Conservation (phyloP, 371 early-diverging fungal genomes). For the Syncephalastrum monosporum region DNA sequence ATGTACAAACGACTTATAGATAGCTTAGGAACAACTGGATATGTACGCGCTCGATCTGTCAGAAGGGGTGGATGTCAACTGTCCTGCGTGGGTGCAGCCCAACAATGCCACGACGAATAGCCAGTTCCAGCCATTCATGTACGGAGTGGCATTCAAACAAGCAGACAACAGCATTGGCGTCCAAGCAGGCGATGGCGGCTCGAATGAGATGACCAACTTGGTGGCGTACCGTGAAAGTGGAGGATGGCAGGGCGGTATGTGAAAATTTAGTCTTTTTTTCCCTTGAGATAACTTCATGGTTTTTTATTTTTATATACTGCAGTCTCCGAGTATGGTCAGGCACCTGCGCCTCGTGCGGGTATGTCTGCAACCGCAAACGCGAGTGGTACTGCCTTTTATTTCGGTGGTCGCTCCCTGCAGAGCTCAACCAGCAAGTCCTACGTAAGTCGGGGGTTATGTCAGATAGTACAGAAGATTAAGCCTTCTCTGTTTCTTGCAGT, state of each 20-base stretch:
- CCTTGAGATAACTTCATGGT: not conserved
- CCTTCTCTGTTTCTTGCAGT: conserved; percentile 9
- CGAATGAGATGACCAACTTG: conserved; percentile 4
- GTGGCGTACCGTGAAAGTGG: conserved; percentile 8
- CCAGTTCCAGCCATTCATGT: conserved; percentile 15
- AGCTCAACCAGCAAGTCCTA: not conserved
- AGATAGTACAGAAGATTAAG: not conserved
- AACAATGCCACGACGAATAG: conserved; percentile 2
- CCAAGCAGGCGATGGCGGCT: conserved; percentile 16
- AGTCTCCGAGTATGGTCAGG: conserved; percentile 8
- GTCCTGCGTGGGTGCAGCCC: conserved; percentile 8
- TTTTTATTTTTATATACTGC: too few relatives aligned
- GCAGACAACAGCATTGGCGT: conserved; percentile 6
- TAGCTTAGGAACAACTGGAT: not conserved
- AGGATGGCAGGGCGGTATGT: conserved; percentile 12
- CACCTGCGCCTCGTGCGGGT: conserved; percentile 12
- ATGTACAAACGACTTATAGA: not conserved
- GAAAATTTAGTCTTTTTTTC: conserved; percentile 4
- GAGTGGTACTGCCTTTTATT: conserved; percentile 16
- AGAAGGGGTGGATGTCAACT: conserved; percentile 7
- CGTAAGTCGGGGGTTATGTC: conserved; percentile 1
- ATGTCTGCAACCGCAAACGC: conserved; percentile 16
- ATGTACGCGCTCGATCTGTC: conserved; percentile 11
- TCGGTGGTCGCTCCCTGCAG: conserved; percentile 14
- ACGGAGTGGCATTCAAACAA: conserved; percentile 14